phyloP scores from a whole-genome alignment of 768 basidiomycete species.

The Boletus reticulatus region DNA sequence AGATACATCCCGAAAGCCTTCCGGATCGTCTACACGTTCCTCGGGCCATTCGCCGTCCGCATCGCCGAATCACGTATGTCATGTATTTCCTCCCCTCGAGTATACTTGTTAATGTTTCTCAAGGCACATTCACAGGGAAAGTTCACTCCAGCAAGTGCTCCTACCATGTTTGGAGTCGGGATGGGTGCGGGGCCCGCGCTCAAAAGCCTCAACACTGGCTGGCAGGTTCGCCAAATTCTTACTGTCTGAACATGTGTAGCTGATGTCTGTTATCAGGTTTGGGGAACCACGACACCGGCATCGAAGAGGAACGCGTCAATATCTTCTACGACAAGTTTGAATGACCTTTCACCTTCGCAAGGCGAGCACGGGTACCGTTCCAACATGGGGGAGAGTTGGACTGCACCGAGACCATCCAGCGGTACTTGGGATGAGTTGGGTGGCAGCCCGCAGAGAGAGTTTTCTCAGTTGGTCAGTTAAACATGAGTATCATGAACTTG shows the following conservation, averaged over 20 bases:
- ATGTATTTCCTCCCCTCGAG: background rate
- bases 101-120: conserved; percentile 7
- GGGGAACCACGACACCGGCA: conserved; percentile 48
- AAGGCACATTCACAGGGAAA: conserved; percentile 47
- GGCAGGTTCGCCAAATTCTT: conserved; percentile 53
- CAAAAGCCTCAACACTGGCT: conserved; percentile 57
- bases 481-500: conserved; percentile 1
- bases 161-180: conserved; percentile 53
- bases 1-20: conserved; percentile 61
- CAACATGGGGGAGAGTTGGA: conserved; percentile 51
- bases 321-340: conserved; percentile 55
- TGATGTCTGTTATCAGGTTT: conserved; percentile 44
- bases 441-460: conserved; percentile 49
- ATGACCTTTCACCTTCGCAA: conserved; percentile 46
- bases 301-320: conserved; percentile 60
- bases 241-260: conserved; percentile 3
- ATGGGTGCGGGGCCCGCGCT: conserved; percentile 46
- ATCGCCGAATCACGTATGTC: conserved; percentile 57
- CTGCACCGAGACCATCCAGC: conserved; percentile 46
- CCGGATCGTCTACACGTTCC: conserved; percentile 67
- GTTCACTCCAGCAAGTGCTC: conserved; percentile 38
- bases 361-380: conserved; percentile 47
- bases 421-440: conserved; percentile 60
- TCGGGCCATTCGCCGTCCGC: conserved; percentile 58
- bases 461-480: conserved; percentile 44